Evolutionary conservation across 306 rosid species (phyloP).

Genomic region (Castanopsis chinensis): DNA sequence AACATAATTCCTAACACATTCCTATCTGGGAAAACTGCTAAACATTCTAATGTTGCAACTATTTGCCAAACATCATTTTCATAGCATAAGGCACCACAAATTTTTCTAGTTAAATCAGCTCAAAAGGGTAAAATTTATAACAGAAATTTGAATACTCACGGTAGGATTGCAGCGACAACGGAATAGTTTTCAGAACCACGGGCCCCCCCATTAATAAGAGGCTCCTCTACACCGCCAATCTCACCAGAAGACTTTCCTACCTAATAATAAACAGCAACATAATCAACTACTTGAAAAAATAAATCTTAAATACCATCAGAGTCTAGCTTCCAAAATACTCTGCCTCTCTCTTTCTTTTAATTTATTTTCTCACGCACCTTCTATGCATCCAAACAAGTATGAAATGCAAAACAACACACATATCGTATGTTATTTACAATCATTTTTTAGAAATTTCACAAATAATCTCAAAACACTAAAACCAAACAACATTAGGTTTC

Average conservation of each 20-base stretch:
- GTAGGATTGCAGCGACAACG: conserved; percentile 61
- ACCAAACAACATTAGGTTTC: neutral
- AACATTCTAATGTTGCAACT: neutral
- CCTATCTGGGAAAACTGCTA: neutral
- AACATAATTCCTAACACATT: too few relatives aligned
- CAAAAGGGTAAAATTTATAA: neutral
- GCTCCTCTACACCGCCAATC: conserved; percentile 49
- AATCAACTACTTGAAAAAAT: conserved; percentile 12
- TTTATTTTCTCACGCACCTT: neutral
- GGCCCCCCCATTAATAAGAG: conserved; percentile 41
- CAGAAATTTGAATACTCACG: conserved; percentile 51
- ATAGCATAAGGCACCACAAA: neutral
- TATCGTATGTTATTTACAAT: neutral
- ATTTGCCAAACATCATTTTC: neutral
- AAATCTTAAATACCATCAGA: neutral
- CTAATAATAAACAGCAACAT: conserved; percentile 29
- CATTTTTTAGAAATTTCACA: neutral
- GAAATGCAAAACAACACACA: neutral
- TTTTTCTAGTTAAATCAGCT: neutral
- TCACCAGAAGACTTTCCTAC: conserved; percentile 47
- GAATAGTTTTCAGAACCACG: conserved; percentile 56
- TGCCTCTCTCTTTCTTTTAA: neutral
- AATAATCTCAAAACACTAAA: neutral
- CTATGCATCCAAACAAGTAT: neutral
- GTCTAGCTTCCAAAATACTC: neutral